phyloP scores from a whole-genome alignment of 495 filamentous ascomycete species.

The Copromyces sp. region DNA sequence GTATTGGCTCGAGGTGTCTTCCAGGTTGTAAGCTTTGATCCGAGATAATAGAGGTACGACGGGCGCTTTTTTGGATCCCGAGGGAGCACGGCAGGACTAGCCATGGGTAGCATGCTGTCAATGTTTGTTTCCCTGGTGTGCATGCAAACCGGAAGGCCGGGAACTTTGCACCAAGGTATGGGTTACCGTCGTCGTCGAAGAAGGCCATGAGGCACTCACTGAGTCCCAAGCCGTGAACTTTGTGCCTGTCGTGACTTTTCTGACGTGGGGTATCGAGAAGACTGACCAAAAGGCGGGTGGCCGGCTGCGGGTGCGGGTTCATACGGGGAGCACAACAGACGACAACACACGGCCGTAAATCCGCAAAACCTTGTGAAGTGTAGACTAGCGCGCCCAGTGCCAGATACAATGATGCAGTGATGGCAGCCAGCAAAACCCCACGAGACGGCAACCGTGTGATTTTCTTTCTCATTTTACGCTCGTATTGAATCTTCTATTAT shows the following conservation, averaged over 20 bases:
- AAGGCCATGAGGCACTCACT: neutral
- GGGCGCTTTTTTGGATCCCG: neutral
- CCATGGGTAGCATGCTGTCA: neutral
- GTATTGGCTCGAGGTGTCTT: neutral
- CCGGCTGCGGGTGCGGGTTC: neutral
- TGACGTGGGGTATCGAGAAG: neutral
- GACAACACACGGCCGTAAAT: constrained; percentile 13
- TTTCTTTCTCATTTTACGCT: neutral
- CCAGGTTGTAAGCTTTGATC: neutral
- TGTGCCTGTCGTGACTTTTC: neutral
- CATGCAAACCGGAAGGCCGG: constrained; percentile 19
- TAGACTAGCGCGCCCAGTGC: neutral
- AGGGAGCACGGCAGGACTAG: neutral
- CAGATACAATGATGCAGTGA: neutral
- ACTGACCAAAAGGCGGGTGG: neutral
- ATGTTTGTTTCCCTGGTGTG: neutral
- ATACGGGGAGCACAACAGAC: constrained; percentile 10
- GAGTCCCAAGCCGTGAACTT: neutral
- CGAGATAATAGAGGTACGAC: neutral
- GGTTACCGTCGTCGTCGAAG: neutral
- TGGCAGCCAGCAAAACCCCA: neutral
- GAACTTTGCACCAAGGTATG: constrained; percentile 9
- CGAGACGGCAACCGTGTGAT: neutral
- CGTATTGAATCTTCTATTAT: neutral
- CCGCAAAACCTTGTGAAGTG: neutral